Base-by-base conservation (phyloP, 305 asterid genomes). In the Rubia occidens region DNA sequence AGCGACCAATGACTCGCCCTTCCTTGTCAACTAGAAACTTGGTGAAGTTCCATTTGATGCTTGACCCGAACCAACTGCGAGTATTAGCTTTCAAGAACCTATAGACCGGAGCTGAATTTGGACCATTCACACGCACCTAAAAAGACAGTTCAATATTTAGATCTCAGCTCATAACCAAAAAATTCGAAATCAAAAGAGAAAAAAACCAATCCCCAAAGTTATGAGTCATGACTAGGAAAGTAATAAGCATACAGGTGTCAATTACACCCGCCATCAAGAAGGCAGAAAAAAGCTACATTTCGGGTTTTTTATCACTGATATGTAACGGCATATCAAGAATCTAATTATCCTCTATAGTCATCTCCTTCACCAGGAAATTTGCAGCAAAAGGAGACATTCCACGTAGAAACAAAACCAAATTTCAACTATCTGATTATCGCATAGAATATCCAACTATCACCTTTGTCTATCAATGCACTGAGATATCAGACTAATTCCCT, bases 1-100 rank as follows among this genome's bases (percentile, higher is more conserved):
- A 94, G 49, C 96, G 96, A 60, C 69, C 43, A 76, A 89, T 79
- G 39, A 85, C 96, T 54, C 64, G 80, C 17, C 98, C 98, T 51
- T 90, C 95, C 81, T 79, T 86, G 85, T 89, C 93, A 32, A 94
- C 90, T 65, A 94, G 75, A 78, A 94, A 94, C 78, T 94, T 94
- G 21, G 97, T 89, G 82, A 94, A 90, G 84, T 90, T 94, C 98
- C 97, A 94, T 72, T 89, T 90, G 81, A 89, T 89, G 75, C 89
- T 73, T 26, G 96, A 87, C 53, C 97, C 95, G 6, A 79, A 82
- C 63, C 74, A 72, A 15, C 95, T 82, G 35, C 89, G 86, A 82
- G 81, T 83, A 75, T 82, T 88, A 66, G 91, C 88, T 83, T 90
- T 90, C 20, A 94, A 91, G 83, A 86, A 90, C 64, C 78, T 83